These are phyloP conservation scores for Russula lepida DNA, from an alignment of 768 basidiomycete genomes.

Conservation along the genomic window DNA sequence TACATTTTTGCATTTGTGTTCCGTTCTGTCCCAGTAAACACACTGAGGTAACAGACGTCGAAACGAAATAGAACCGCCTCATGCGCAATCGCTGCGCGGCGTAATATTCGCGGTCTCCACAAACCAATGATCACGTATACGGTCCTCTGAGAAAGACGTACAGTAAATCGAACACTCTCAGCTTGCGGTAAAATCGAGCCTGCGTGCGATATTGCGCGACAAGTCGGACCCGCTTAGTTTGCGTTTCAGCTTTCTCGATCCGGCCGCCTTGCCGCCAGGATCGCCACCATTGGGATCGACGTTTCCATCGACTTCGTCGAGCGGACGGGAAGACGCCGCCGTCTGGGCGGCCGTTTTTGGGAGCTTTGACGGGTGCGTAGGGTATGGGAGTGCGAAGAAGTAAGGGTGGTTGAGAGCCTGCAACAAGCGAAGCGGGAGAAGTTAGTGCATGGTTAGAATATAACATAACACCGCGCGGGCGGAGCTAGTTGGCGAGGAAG, in stretches of 20 bases:
- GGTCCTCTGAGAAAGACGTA: not conserved
- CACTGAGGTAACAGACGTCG: not conserved
- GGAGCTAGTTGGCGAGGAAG: too few species aligned
- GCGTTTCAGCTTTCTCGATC: constrained; percentile 55
- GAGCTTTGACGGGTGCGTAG: constrained; percentile 80
- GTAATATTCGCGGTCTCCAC: not conserved
- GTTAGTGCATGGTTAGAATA: not conserved
- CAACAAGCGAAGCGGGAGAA: not conserved
- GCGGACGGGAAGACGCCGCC: constrained; percentile 42
- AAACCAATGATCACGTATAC: not conserved
- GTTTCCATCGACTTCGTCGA: constrained; percentile 75
- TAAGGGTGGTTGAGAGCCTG: constrained; percentile 85
- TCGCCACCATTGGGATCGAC: constrained; percentile 44
- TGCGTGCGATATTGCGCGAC: constrained; percentile 54
- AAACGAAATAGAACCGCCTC: constrained; percentile 6
- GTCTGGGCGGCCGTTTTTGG: constrained; percentile 54
- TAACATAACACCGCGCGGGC: too few species aligned
- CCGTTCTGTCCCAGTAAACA: constrained; percentile 9
- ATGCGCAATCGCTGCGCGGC: not conserved
- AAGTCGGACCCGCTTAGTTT: constrained; percentile 49
- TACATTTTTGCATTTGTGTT: constrained; percentile 20
- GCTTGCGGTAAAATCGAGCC: constrained; percentile 57
- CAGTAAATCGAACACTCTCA: not conserved
- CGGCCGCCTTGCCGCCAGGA: constrained; percentile 43
- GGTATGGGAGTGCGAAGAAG: constrained; percentile 78